Conservation (phyloP, 2,329 filamentous ascomycete species). For the Pseudocercospora vitis region DNA sequence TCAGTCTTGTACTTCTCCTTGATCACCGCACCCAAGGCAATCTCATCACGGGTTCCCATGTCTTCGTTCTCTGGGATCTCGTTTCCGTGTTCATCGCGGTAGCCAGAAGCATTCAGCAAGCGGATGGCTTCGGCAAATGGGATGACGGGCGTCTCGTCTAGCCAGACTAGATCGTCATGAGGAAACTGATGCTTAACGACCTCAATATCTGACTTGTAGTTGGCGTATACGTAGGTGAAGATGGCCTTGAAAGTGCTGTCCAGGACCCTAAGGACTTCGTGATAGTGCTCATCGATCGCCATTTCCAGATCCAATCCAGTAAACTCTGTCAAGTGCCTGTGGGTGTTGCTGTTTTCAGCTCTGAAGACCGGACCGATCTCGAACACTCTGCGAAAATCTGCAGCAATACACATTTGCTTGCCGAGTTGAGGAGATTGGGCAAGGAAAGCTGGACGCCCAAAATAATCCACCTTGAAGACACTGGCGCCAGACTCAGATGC, state of each 20-base stretch:
- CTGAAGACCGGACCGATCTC: slow-evolving; percentile 89
- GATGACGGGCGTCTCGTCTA: slow-evolving; percentile 80
- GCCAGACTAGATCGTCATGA: slow-evolving; percentile 80
- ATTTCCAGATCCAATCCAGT: slow-evolving; percentile 92
- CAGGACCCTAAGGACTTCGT: slow-evolving; percentile 77
- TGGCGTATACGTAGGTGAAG: slow-evolving; percentile 68
- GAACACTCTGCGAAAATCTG: slow-evolving; percentile 86
- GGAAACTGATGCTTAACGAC: slow-evolving; percentile 81
- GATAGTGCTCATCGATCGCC: slow-evolving; percentile 84
- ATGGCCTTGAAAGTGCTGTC: slow-evolving; percentile 81
- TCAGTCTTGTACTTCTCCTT: slow-evolving; percentile 85
- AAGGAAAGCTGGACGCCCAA: slow-evolving; percentile 80
- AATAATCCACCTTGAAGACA: slow-evolving; percentile 91
- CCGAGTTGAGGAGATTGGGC: slow-evolving; percentile 89
- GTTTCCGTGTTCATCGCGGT: slow-evolving; percentile 74
- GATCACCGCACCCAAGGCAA: slow-evolving; percentile 77
- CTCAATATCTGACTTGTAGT: slow-evolving; percentile 71
- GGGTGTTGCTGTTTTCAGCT: slow-evolving; percentile 93
- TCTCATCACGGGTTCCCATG: slow-evolving; percentile 80
- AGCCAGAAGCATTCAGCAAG: slow-evolving; percentile 76
- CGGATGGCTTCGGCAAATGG: slow-evolving; percentile 76
- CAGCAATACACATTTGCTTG: slow-evolving; percentile 89
- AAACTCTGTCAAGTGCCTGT: slow-evolving; percentile 91
- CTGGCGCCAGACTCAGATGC: slow-evolving; percentile 89
- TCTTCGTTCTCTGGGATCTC: slow-evolving; percentile 72